Base-by-base conservation (phyloP, 495 filamentous ascomycete species). In the Cryomyces minteri region DNA sequence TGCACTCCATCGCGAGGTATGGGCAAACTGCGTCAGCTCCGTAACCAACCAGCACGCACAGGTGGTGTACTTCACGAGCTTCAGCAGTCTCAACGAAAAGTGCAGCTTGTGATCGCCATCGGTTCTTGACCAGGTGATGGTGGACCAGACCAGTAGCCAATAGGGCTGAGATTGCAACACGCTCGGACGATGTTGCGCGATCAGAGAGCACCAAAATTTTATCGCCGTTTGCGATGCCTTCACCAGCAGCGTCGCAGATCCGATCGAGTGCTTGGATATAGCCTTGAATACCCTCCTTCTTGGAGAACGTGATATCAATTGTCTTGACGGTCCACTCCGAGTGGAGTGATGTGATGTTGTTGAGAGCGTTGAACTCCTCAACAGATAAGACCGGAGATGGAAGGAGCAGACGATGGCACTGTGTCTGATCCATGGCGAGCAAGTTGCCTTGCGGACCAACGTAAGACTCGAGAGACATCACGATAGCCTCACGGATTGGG, bases 401-500 rank as follows among this genome's bases (percentile, higher is more conserved):
- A 6, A 99, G 68, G 9, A 88, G 74, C 36, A 99, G 63, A 41
- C 90, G 74, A 49, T 78, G 80, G 65, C 90, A 96, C 58, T 99
- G 90, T 8, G 78, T 76, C 36, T 84, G 60, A 51, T 92, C 80
- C 82, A 99, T 95, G 62, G 94, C 88, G 32, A 99, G 74, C 39
- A 99, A 68, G 61, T 99, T 99, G 40, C 90, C 90, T 65, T 99
- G 90, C 25, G 92, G 90, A 33, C 90, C 90, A 53, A 99, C 82
- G 58, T 96, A 99, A 57, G 92, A 92, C 54, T 94, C 92, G 32
- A 96, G 66, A 40, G 92, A 96, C 90, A 99, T 99, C 60, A 99
- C 90, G 48, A 96, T 90, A 12, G 90, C 90, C 67, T 99, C 90
- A 64, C 90, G 75, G 54, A 99, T 99, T 5, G 90, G 90, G 57